Base-by-base conservation (phyloP, 768 basidiomycete genomes). In the Pleurotus giganteus region DNA sequence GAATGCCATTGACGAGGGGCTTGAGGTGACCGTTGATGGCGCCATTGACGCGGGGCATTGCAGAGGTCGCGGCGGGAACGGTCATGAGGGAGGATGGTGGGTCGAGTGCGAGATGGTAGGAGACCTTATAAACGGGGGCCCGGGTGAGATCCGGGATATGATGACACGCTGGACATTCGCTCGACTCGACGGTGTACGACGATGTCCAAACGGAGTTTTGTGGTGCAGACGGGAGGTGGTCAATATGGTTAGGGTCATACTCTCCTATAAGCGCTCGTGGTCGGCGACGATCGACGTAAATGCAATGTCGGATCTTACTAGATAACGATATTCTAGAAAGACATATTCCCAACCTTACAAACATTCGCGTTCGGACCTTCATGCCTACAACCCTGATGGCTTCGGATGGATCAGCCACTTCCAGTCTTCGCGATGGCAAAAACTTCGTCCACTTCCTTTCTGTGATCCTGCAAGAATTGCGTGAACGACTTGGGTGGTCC, bases 131-230 rank as follows among this genome's bases (percentile, higher is more conserved):
- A 47, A 31, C 45, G 17, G 42, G 29, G 27, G 54, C 29, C 29
- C 54, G 54, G 54, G 45, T 55, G 42, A 55, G 54, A 55, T 55
- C 54, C 54, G 54, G 41, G 28, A 29, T 49, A 13, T 17, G 49
- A 23, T 17, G 34, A 37, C 23, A 51, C 49, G 19, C 49, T 21
- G 46, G 23, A 28, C 24, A 47, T 29, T 29, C 28, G 26, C n/a
- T n/a, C n/a, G 21, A 37, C 21, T 17, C 26, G 15, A 32, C 19
- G 17, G 21, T 36, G 29, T n/a, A 51, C 21, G 49, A 51, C 29
- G 34, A 37, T 51, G 37, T 28, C 27, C 24, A 45, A 45, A 45
- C 43, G 43, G 43, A 45, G 43, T 26, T 45, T n/a, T n/a, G n/a
- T n/a, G n/a, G n/a, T n/a, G n/a, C n/a, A n/a, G n/a, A n/a, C n/a